Evolutionary conservation across 768 basidiomycete species (phyloP).

Genomic region (Xerocomellus dryophilus): DNA sequence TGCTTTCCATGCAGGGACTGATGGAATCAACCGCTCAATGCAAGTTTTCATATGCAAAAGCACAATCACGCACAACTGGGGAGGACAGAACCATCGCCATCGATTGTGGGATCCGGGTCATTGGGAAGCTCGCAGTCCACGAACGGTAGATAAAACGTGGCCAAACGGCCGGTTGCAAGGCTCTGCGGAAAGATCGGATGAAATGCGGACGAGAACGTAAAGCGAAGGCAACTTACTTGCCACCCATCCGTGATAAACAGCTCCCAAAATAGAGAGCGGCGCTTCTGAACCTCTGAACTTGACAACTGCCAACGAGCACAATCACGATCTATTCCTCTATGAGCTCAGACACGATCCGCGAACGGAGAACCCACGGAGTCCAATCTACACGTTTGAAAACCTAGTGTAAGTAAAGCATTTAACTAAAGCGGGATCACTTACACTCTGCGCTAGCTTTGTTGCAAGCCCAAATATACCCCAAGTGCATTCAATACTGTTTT

Average conservation of each 20-base stretch:
- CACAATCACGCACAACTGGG: conserved; percentile 51
- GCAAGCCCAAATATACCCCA: conserved; percentile 67
- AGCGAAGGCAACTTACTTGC: conserved; percentile 47
- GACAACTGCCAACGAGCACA: conserved; percentile 66
- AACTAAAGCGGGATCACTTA: conserved; percentile 34
- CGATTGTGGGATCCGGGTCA: conserved; percentile 56
- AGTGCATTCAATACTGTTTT: conserved; percentile 67
- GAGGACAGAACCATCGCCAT: conserved; percentile 54
- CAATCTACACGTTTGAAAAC: conserved; percentile 43
- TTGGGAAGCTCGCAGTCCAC: conserved; percentile 69
- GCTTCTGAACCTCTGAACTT: conserved; percentile 64
- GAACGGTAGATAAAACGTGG: conserved; percentile 66
- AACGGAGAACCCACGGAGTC: conserved; percentile 51
- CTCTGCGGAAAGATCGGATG: conserved; percentile 39
- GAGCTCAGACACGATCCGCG: conserved; percentile 7
- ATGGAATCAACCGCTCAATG: not conserved
- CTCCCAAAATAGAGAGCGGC: conserved; percentile 71
- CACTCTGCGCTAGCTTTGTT: conserved; percentile 65
- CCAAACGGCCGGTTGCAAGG: conserved; percentile 64
- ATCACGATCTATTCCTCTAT: conserved; percentile 56
- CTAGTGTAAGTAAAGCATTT: not conserved
- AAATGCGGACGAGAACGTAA: not conserved
- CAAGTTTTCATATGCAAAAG: not conserved
- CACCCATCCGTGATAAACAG: conserved; percentile 71
- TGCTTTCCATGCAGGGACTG: conserved; percentile 71